Conservation (phyloP, 2,329 filamentous ascomycete genomes). For the Microdochium nivale region DNA sequence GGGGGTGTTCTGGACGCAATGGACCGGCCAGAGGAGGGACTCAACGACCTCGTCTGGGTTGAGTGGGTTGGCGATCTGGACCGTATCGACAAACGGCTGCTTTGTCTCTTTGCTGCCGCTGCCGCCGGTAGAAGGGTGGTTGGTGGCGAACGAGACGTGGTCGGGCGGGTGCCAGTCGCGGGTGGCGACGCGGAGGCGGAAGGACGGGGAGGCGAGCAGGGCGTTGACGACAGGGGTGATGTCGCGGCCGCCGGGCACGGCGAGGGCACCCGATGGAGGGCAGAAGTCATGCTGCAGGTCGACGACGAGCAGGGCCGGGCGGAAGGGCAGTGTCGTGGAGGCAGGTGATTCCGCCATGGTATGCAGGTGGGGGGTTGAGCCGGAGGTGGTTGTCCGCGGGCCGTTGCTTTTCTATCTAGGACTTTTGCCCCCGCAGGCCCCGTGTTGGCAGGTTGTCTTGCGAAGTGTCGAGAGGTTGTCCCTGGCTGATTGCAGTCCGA, state of each 20-base stretch:
- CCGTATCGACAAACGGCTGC: conserved; percentile 56
- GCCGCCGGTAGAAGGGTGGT: conserved; percentile 45
- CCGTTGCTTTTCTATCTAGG: too few relatives aligned
- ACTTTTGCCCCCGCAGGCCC: too few relatives aligned
- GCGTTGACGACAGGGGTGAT: conserved; percentile 65
- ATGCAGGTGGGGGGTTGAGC: not conserved
- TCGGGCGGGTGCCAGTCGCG: conserved; percentile 79
- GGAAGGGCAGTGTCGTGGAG: conserved; percentile 26
- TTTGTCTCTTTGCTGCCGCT: conserved; percentile 23
- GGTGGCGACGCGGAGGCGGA: conserved; percentile 71
- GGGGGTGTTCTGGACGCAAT: conserved; percentile 70
- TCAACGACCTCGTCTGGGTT: conserved; percentile 53
- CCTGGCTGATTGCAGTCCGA: too few relatives aligned
- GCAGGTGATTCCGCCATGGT: too few relatives aligned
- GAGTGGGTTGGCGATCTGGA: conserved; percentile 57
- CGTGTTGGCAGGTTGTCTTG: not conserved
- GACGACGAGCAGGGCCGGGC: conserved; percentile 58
- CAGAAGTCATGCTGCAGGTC: conserved; percentile 96
- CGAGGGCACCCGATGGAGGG: conserved; percentile 76
- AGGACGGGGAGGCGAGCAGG: conserved; percentile 63
- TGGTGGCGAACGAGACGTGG: conserved; percentile 84
- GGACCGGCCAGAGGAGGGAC: conserved; percentile 76
- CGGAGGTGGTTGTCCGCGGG: not conserved
- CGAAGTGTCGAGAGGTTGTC: too few relatives aligned
- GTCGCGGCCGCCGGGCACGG: conserved; percentile 64